phyloP scores from a whole-genome alignment of 2,329 filamentous ascomycete genomes.

The Ceratocystis huliohia region DNA sequence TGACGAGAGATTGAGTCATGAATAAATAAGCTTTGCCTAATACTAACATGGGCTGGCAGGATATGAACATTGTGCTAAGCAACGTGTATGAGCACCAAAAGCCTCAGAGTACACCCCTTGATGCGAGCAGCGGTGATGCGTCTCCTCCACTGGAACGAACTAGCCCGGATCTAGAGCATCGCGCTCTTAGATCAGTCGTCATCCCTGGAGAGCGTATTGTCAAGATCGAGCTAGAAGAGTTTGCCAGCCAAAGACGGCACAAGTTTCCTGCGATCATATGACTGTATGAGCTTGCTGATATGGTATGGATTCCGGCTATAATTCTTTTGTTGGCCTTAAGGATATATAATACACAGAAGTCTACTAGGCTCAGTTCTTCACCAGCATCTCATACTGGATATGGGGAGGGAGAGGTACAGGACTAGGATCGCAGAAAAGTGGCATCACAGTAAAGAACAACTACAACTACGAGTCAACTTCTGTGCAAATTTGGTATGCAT shows the following conservation, averaged over 20 bases:
- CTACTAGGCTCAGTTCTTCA: neutral
- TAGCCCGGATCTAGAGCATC: slow-evolving; percentile 21
- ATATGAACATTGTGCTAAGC: slow-evolving; percentile 76
- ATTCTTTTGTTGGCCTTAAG: neutral
- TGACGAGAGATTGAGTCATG: neutral
- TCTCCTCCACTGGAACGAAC: neutral
- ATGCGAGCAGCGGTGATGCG: neutral
- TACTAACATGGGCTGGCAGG: slow-evolving; percentile 37
- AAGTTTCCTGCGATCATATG: slow-evolving; percentile 10
- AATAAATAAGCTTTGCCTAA: neutral
- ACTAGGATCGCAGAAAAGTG: neutral
- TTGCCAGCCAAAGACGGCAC: slow-evolving; percentile 40
- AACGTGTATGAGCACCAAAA: slow-evolving; percentile 70
- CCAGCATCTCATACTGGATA: neutral
- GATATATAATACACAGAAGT: neutral
- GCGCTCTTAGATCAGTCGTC: slow-evolving; percentile 80
- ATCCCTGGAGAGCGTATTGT: slow-evolving; percentile 75
- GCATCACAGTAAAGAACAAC: too few species aligned
- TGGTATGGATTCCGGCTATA: neutral
- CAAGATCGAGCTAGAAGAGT: slow-evolving; percentile 80
- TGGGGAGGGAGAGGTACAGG: neutral
- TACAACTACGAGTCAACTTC: too few species aligned
- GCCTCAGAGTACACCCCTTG: slow-evolving; percentile 23
- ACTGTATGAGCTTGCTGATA: slow-evolving; percentile 12
- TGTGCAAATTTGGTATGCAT: too few species aligned